Conservation (phyloP, 305 asterid genomes). For the Plantago rigida region DNA sequence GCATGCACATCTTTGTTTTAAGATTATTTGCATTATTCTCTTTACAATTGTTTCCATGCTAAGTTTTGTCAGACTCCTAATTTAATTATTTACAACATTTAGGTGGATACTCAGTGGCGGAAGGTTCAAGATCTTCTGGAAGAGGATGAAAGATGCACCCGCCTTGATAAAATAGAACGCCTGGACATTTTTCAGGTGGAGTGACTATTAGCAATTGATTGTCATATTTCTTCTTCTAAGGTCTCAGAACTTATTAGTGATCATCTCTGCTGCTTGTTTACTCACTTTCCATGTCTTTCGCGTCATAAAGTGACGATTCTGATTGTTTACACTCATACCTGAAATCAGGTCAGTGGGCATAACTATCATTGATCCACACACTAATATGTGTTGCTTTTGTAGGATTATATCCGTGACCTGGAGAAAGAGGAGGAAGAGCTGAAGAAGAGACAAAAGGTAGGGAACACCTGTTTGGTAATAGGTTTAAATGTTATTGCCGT, state of each 20-base stretch:
- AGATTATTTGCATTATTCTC: neutral
- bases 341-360: neutral
- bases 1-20: slow-evolving; percentile 30
- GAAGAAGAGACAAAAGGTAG: slow-evolving; percentile 75
- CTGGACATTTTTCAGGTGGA: slow-evolving; percentile 84
- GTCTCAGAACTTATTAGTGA: neutral
- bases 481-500: slow-evolving; percentile 6
- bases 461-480: slow-evolving; percentile 21
- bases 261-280: no score
- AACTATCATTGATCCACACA: neutral
- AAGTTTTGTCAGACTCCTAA: slow-evolving; percentile 3
- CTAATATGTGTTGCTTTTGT: slow-evolving; percentile 29
- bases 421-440: slow-evolving; percentile 93
- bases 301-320: no score
- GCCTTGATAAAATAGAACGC: slow-evolving; percentile 84
- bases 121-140: slow-evolving; percentile 90
- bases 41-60: slow-evolving; percentile 14
- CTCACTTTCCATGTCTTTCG: no score
- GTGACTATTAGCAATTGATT: slow-evolving; percentile 18
- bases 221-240: slow-evolving; percentile 1
- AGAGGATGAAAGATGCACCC: slow-evolving; percentile 86
- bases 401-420: slow-evolving; percentile 91
- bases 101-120: slow-evolving; percentile 97
- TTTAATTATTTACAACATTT: slow-evolving; percentile 21
- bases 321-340: neutral